Evolutionary conservation across 371 early-diverging fungal species (phyloP), one percentile per base, ranked within the genome.

Genomic region (Enteropsectra breve): DNA sequence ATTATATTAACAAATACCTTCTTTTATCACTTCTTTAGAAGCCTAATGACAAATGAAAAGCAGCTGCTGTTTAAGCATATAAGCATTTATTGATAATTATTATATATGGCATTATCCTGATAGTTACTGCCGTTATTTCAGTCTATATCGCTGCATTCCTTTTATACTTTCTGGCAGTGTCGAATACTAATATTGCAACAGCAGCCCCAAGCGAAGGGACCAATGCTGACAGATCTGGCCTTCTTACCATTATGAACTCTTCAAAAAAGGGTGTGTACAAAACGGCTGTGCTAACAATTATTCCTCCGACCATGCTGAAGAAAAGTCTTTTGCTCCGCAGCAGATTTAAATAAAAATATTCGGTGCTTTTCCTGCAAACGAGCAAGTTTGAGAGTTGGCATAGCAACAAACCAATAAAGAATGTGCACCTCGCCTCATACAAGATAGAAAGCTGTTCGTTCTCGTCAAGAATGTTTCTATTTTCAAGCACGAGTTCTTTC

Each of bases 361-460:
- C 78, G 66, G 84, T 81, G 8, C 85, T 80, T 36, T 85, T 83
- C 82, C 92, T 92, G 81, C 89, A 88, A 26, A 87, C 85, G 75
- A 91, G 90, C 81, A 89, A 73, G 80, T 92, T 93, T 83, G 88
- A 90, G 71, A 85, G 81, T 75, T 93, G 94, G 76, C 80, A 79
- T 64, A 89, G 82, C 84, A 90, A 83, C 23, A 93, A 80, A 50
- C 82, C 76, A 54, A 88, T 77, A 71, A 87, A 90, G 78, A 84
- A 88, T 30, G 83, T 81, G 0, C 88, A 85, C 71, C 89, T 89
- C 1, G 86, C 87, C 70, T 83, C 81, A 58, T 80, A 78, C 37
- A 85, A 69, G 48, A 82, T 81, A 11, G 80, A 80, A 23, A 78
- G 73, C 75, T 86, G 87, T 24, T 81, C 68, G 0, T 63, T 69